Base-by-base conservation (phyloP, 306 rosid genomes). In the Acmispon strigosus region DNA sequence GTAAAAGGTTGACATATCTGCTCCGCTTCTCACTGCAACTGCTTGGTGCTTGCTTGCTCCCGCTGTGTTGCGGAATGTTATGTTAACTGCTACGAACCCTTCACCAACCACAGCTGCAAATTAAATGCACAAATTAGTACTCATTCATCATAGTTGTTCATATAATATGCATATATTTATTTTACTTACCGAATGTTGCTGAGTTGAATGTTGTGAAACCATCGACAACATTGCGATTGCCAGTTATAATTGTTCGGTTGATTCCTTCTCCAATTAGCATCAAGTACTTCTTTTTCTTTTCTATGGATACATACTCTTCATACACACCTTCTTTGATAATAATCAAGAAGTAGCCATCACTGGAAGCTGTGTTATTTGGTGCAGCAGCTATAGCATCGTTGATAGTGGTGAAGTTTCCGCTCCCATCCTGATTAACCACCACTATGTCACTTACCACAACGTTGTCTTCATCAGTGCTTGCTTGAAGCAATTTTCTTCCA, bases 241-340 rank as follows among this genome's bases (percentile, higher is more conserved):
- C 97, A 2, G 96, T 91, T 57, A 91, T 67, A 9, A 89, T 63
- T 0, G 96, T 89, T 47, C 34, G 83, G 70, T 87, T 89, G 48
- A 87, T 89, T 0, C 97, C 96, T 3, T 87, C 91, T 39, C 97
- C 96, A 10, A 91, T 75, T 36, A 91, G 63, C 97, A 91, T 84
- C 78, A 91, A 68, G 61, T 85, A 76, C 76, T 51, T 80, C 74
- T 91, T 89, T 12, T 48, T 85, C 66, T 85, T 91, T 8, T 81
- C 81, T 41, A 91, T 77, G 13, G 84, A 82, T 3, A 88, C 87
- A 37, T 91, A 85, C 71, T 88, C 96, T 61, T 88, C 81, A 52
- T 88, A 91, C 58, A 86, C 76, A 15, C 97, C 97, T 27, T 82
- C 74, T 0, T 62, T 73, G 53, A 91, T 85, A 29, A 76, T 80